Conservation (phyloP, 2,329 filamentous ascomycete species). For the Xylaria sp. region DNA sequence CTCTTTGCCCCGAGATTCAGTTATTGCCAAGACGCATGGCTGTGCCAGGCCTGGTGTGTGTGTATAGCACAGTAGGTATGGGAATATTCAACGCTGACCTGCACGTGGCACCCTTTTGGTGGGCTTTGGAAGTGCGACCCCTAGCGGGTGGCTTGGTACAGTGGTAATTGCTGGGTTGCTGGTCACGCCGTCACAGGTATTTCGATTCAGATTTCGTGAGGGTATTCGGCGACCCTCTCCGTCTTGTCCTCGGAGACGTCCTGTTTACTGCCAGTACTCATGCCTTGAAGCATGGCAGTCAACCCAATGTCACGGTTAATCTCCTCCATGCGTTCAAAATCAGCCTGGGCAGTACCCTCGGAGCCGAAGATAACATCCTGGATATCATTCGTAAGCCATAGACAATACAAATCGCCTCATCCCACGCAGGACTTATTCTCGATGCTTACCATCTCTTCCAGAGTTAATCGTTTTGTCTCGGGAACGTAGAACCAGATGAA, state of each 20-base stretch:
- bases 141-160: too few species aligned
- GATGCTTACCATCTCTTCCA: slow-evolving; percentile 63
- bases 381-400: background rate
- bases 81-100: too few species aligned
- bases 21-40: too few species aligned
- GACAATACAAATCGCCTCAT: background rate
- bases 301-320: slow-evolving; percentile 73
- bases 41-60: too few species aligned
- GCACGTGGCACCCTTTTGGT: too few species aligned
- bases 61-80: too few species aligned
- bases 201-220: background rate
- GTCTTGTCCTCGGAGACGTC: slow-evolving; percentile 31
- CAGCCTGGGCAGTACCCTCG: slow-evolving; percentile 66
- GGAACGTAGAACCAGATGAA: slow-evolving; percentile 68
- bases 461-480: slow-evolving; percentile 64
- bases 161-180: too few species aligned
- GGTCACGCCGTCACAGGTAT: too few species aligned
- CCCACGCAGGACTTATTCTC: background rate
- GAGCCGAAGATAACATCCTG: slow-evolving; percentile 69
- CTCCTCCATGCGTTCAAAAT: slow-evolving; percentile 71
- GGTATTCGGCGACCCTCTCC: slow-evolving; percentile 16
- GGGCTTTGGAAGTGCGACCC: too few species aligned
- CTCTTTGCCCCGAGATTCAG: background rate
- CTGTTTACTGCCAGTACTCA: slow-evolving; percentile 26
- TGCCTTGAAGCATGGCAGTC: slow-evolving; percentile 41